phyloP scores from a whole-genome alignment of 805 yeast genomes.

The Barnettozyma vustinii region DNA sequence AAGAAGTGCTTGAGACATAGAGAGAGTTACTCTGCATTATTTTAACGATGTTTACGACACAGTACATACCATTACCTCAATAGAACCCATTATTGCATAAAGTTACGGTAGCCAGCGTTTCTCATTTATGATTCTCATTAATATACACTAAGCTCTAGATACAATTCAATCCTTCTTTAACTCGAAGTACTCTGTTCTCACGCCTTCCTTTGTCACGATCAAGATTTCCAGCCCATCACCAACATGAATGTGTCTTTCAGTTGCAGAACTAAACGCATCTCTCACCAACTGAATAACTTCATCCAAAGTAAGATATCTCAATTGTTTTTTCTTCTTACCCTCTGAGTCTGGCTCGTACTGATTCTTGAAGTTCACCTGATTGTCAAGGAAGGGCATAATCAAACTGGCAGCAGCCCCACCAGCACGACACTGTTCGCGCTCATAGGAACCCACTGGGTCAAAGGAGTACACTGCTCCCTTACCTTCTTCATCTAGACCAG shows the following conservation, averaged over 20 bases:
- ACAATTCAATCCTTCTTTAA: constrained; percentile 73
- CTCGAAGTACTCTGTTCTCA: constrained; percentile 74
- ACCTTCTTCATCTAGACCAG: constrained; percentile 84
- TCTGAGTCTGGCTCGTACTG: constrained; percentile 78
- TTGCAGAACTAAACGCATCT: constrained; percentile 94
- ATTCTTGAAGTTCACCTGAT: constrained; percentile 93
- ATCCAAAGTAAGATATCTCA: constrained; percentile 65
- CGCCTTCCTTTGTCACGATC: constrained; percentile 91
- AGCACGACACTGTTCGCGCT: constrained; percentile 95
- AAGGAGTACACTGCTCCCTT: constrained; percentile 93
- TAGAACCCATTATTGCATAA: background rate
- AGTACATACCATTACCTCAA: background rate
- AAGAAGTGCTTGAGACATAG: background rate
- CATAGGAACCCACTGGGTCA: constrained; percentile 97
- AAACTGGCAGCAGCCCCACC: constrained; percentile 96
- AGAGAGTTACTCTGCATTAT: background rate
- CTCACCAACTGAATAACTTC: constrained; percentile 84
- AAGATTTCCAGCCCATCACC: constrained; percentile 94
- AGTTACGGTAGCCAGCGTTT: background rate
- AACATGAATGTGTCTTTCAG: constrained; percentile 97
- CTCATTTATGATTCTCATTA: background rate
- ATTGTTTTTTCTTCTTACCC: constrained; percentile 56
- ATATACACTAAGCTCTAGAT: constrained; percentile 1
- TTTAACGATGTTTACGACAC: background rate
- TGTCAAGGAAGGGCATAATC: constrained; percentile 96